Evolutionary conservation across 768 basidiomycete species (phyloP), one percentile per base, ranked within the genome.

Genomic region (Kwoniella mangroviensis): DNA sequence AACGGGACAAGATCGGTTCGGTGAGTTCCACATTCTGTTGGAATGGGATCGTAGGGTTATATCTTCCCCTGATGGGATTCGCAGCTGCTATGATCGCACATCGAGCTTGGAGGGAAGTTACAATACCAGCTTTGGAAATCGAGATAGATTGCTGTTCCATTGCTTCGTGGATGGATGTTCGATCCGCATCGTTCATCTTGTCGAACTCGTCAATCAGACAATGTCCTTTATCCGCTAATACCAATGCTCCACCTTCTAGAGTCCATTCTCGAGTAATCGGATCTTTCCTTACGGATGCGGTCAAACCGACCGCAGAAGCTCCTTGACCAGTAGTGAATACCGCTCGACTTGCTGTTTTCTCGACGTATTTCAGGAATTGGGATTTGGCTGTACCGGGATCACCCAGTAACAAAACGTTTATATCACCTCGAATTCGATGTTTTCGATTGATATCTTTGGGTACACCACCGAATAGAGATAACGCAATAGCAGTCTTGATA

Each of bases 131-230:
- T 81, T 99, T 99, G 24, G 96, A 94, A 78, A 99, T 98, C 4
- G 97, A 98, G 74, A 99, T 99, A 13, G 93, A 92, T 83, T 98
- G 97, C 84, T 99, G 97, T 82, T 99, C 97, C 97, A 99, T 99
- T 1, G 97, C 97, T 83, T 99, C 97, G 86, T 98, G 97, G 78
- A 99, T 98, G 4, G 94, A 97, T 17, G 95, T 98, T 76, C 96
- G 87, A 82, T 99, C 96, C 17, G 93, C 88, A 78, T 98, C 97
- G 84, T 98, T 98, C 97, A 99, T 99, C 86, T 99, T 99, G 86
- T 99, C 97, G 82, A 99, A 98, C 83, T 98, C 97, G 84, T 99
- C 97, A 75, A 99, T 99, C 45, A 98, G 86, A 80, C 97, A 98
- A 28, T 91, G 93, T 13, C 97, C 97, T 84, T 96, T 97, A 84